A percentile compares a stretch with the other conserved stretches of the same genome.
Evolutionary conservation across 2,329 filamentous ascomycete species (phyloP).

Genomic region (Hirsutella minnesotensis): DNA sequence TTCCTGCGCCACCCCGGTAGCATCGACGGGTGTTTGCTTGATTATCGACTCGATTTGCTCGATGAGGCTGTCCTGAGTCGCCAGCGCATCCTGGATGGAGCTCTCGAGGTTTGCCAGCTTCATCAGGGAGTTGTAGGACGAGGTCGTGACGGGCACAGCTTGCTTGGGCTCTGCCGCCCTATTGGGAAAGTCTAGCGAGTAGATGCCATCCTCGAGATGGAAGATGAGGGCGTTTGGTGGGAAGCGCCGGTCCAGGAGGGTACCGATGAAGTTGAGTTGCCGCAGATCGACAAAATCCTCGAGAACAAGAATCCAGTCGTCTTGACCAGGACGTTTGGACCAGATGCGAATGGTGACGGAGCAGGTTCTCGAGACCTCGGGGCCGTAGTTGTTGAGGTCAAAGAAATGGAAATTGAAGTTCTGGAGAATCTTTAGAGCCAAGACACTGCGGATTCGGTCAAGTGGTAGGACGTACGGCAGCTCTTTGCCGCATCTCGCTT

Average conservation of each 20-base stretch:
- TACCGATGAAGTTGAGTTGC: slow-evolving; percentile 68
- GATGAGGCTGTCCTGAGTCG: slow-evolving; percentile 61
- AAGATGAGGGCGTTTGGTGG: slow-evolving; percentile 77
- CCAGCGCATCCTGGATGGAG: slow-evolving; percentile 80
- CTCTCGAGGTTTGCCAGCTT: slow-evolving; percentile 78
- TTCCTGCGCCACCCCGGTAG: slow-evolving; percentile 37
- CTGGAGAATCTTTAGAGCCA: slow-evolving; percentile 16
- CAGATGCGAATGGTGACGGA: slow-evolving; percentile 61
- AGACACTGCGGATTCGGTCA: too few species aligned
- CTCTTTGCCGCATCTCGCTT: slow-evolving; percentile 66
- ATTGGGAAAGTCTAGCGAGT: slow-evolving; percentile 60
- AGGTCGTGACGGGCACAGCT: slow-evolving; percentile 44
- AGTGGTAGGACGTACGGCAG: slow-evolving; percentile 40
- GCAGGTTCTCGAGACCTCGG: slow-evolving; percentile 53
- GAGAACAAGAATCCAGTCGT: slow-evolving; percentile 51
- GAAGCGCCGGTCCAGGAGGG: slow-evolving; percentile 56
- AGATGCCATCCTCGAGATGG: slow-evolving; percentile 76
- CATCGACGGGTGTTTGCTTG: slow-evolving; percentile 25
- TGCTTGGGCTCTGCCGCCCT: slow-evolving; percentile 39
- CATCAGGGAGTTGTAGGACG: slow-evolving; percentile 82
- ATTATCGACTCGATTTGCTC: slow-evolving; percentile 61
- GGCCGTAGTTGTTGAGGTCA: slow-evolving; percentile 53
- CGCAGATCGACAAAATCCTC: slow-evolving; percentile 62
- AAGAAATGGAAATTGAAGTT: slow-evolving; percentile 88
- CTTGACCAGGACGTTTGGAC: slow-evolving; percentile 43